A percentile compares a stretch with the other conserved stretches of the same genome.
These are phyloP conservation scores for Hyaloscypha hepaticicola DNA, from an alignment of 495 filamentous ascomycete species.

Conservation along the genomic window DNA sequence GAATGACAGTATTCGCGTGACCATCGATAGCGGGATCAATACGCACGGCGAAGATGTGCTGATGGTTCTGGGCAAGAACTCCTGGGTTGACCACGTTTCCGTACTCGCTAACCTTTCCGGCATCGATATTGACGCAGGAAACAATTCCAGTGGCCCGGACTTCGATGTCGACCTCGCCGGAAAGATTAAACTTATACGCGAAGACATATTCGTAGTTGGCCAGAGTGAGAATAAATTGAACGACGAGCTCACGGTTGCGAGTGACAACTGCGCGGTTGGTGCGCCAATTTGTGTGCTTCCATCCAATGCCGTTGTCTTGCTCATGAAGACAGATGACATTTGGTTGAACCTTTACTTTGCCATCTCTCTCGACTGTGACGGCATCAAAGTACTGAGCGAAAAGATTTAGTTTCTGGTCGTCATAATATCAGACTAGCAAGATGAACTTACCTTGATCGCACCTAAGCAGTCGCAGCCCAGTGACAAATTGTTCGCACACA, in stretches of 20 bases:
- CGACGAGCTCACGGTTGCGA: slow-evolving; percentile 67
- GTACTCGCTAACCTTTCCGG: slow-evolving; percentile 37
- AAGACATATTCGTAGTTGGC: slow-evolving; percentile 45
- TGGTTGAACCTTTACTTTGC: slow-evolving; percentile 57
- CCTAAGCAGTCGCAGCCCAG: slow-evolving; percentile 72
- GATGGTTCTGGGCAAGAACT: slow-evolving; percentile 54
- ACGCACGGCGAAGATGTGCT: slow-evolving; percentile 68
- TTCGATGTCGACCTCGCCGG: slow-evolving; percentile 68
- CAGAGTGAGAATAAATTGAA: slow-evolving; percentile 73
- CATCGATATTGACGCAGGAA: slow-evolving; percentile 28
- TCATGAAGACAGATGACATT: slow-evolving; percentile 82
- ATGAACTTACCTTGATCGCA: slow-evolving; percentile 53
- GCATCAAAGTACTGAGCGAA: slow-evolving; percentile 58
- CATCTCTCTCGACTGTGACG: slow-evolving; percentile 53
- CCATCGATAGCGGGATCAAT: slow-evolving; percentile 66
- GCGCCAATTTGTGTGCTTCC: slow-evolving; percentile 83
- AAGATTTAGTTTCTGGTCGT: too few species aligned
- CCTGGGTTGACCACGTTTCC: slow-evolving; percentile 67
- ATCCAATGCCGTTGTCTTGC: slow-evolving; percentile 70
- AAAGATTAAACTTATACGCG: slow-evolving; percentile 51
- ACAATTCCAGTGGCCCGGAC: slow-evolving; percentile 83
- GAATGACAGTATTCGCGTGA: slow-evolving; percentile 60
- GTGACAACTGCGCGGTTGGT: slow-evolving; percentile 65
- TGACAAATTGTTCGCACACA: slow-evolving; percentile 73
- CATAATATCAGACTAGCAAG: not conserved